Evolutionary conservation across 1,284 basidiomycete species (phyloP).

Genomic region (Melanopsichium pennsylvanicum): DNA sequence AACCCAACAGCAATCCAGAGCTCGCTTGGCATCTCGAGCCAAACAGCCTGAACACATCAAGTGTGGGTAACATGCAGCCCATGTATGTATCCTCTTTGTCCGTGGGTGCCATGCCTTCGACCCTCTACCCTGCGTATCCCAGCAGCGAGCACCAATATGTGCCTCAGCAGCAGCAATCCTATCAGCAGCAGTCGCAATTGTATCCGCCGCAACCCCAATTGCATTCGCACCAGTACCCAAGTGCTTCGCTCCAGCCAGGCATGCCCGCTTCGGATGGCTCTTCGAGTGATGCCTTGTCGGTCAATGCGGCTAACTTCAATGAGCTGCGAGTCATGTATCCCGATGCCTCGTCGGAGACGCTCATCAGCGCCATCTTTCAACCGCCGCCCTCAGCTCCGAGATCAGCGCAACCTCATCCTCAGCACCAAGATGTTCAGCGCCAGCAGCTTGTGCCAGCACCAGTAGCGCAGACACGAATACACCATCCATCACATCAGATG

Average conservation of each 20-base stretch:
- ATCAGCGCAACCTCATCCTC: not conserved
- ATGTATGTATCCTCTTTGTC: slow-evolving; percentile 3
- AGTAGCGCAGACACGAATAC: too few relatives aligned
- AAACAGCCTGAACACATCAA: not conserved
- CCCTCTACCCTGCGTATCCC: not conserved
- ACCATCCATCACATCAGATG: not conserved
- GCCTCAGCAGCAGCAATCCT: slow-evolving; percentile 7
- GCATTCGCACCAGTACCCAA: not conserved
- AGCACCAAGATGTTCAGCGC: too few relatives aligned
- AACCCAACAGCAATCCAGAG: slow-evolving; percentile 9
- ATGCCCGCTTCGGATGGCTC: not conserved
- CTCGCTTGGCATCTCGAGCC: slow-evolving; percentile 14
- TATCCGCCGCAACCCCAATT: slow-evolving; percentile 1
- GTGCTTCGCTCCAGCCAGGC: not conserved
- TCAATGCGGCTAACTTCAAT: slow-evolving; percentile 7
- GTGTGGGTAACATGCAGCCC: not conserved
- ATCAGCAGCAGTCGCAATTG: not conserved
- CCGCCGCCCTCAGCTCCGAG: not conserved
- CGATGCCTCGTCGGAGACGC: not conserved
- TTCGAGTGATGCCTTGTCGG: not conserved
- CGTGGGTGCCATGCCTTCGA: not conserved
- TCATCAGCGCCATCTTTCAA: slow-evolving; percentile 8
- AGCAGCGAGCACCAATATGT: not conserved
- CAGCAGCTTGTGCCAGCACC: too few relatives aligned
- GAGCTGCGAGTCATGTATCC: slow-evolving; percentile 7